phyloP scores from a whole-genome alignment of 805 yeast species.

The Metschnikowia arizonensis region DNA sequence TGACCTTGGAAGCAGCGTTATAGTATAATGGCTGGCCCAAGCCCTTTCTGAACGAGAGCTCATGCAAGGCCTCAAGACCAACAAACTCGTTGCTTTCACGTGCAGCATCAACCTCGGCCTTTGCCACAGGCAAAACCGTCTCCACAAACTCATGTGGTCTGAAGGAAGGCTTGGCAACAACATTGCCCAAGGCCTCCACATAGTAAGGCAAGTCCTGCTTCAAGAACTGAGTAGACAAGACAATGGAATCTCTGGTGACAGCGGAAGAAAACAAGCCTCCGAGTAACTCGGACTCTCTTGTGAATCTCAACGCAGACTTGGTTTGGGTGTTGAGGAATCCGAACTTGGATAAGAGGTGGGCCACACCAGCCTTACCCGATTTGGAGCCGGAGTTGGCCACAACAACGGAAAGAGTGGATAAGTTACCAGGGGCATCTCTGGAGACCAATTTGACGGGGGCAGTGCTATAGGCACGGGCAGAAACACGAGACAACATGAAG shows the following conservation, averaged over 20 bases:
- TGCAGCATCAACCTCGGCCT: conserved; percentile 56
- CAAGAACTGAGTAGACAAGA: conserved; percentile 77
- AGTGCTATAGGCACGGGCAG: conserved; percentile 42
- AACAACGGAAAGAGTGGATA: conserved; percentile 73
- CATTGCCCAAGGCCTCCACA: conserved; percentile 79
- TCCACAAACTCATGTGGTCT: conserved; percentile 82
- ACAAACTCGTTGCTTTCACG: conserved; percentile 47
- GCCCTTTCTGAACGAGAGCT: conserved; percentile 78
- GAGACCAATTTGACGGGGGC: conserved; percentile 47
- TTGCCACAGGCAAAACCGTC: conserved; percentile 74
- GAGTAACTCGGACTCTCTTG: conserved; percentile 89
- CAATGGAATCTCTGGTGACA: conserved; percentile 80
- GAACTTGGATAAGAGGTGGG: conserved; percentile 81
- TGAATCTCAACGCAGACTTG: conserved; percentile 86
- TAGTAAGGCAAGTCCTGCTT: conserved; percentile 87
- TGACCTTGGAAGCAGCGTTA: conserved; percentile 54
- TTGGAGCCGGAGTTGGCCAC: conserved; percentile 84
- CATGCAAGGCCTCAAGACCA: conserved; percentile 77
- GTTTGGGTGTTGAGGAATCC: conserved; percentile 76
- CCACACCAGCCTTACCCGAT: conserved; percentile 65
- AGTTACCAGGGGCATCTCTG: conserved; percentile 58
- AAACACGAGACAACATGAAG: conserved; percentile 40
- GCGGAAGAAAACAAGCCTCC: conserved; percentile 74
- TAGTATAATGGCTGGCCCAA: conserved; percentile 79
- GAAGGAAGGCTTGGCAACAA: conserved; percentile 64